Conservation (phyloP, 2,329 filamentous ascomycete species). For the Fusarium luffae region DNA sequence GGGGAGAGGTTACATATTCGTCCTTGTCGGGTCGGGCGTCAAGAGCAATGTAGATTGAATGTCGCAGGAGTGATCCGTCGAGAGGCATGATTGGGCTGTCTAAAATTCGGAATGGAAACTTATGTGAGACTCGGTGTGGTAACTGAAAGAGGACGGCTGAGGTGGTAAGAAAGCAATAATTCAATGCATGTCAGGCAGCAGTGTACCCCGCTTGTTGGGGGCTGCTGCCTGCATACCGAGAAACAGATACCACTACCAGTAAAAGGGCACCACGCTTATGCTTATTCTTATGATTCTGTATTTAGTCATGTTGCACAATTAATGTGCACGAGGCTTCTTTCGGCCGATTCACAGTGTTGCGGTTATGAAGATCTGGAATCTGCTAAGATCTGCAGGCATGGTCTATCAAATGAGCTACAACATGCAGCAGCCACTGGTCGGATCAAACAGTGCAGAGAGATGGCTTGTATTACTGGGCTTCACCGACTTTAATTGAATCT, state of each 20-base stretch:
- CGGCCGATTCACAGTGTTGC: no score
- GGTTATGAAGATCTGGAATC: no score
- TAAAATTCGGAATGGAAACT: no score
- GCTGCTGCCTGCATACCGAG: background rate
- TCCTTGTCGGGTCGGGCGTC: background rate
- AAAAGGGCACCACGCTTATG: background rate
- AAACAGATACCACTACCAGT: background rate
- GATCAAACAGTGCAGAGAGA: rapidly evolving
- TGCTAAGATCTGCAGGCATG: no score
- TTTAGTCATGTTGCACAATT: rapidly evolving
- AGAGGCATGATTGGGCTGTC: background rate
- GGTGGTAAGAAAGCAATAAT: background rate
- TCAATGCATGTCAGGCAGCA: background rate
- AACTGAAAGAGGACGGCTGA: no score
- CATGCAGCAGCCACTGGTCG: rapidly evolving
- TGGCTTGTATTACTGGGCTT: no score
- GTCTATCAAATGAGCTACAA: no score
- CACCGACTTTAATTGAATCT: no score
- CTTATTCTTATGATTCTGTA: background rate
- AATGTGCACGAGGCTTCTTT: no score
- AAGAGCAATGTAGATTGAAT: background rate
- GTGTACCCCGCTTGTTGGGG: background rate
- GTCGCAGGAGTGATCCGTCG: background rate
- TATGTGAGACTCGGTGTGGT: no score
- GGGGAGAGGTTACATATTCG: background rate